Evolutionary conservation across 768 basidiomycete genomes (phyloP).

Genomic region (Amanita polypyramis): DNA sequence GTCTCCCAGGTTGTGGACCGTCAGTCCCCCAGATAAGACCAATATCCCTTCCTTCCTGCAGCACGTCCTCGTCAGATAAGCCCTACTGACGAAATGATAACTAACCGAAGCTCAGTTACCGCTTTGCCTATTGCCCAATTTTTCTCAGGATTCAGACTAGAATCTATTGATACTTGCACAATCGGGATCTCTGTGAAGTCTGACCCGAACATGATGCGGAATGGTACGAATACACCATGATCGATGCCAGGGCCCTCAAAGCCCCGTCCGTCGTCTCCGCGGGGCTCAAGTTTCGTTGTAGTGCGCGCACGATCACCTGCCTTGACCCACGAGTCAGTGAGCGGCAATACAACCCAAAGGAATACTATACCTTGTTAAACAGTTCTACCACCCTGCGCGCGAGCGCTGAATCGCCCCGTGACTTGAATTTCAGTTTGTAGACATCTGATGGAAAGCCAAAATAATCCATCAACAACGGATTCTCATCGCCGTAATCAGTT

Average conservation of each 20-base stretch:
- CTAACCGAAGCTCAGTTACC: conserved; percentile 45
- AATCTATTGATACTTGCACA: conserved; percentile 61
- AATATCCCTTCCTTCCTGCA: conserved; percentile 54
- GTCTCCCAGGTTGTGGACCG: conserved; percentile 58
- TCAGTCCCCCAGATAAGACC: conserved; percentile 61
- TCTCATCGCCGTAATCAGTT: conserved; percentile 68
- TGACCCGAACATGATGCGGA: conserved; percentile 69
- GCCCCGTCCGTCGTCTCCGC: conserved; percentile 59
- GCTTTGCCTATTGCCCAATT: conserved; percentile 62
- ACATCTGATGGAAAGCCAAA: conserved; percentile 47
- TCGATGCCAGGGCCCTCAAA: conserved; percentile 58
- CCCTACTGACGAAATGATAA: conserved; percentile 3
- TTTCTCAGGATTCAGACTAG: conserved; percentile 42
- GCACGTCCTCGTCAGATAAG: background rate
- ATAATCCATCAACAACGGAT: conserved; percentile 69
- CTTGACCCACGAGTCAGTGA: conserved; percentile 11
- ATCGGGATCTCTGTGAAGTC: conserved; percentile 53
- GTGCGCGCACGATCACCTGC: conserved; percentile 44
- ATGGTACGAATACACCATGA: conserved; percentile 76
- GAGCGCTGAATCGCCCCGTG: conserved; percentile 47
- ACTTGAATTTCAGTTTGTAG: conserved; percentile 60
- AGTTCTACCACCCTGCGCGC: conserved; percentile 50
- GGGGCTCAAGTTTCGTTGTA: conserved; percentile 35
- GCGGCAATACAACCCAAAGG: background rate
- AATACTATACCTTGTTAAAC: conserved; percentile 35